Conservation (phyloP, 2,329 filamentous ascomycete species). For the Spiromastix sp. region DNA sequence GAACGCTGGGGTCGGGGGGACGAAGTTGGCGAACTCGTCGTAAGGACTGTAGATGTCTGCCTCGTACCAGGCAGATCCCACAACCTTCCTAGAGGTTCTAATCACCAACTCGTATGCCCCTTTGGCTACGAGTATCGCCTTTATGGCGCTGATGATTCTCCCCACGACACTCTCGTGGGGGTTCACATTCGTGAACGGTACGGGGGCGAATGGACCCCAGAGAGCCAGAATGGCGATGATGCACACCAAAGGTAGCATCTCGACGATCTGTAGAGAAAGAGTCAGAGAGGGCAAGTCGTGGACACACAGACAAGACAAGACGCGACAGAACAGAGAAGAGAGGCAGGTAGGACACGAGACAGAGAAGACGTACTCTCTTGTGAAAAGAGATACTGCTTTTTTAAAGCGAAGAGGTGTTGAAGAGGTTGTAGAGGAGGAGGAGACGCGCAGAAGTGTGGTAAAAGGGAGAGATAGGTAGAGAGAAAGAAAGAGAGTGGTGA, state of each 20-base stretch:
- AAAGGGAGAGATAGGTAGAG: slow-evolving; percentile 5
- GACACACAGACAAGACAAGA: background rate
- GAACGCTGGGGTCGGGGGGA: background rate
- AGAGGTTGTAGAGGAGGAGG: background rate
- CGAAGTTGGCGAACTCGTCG: background rate
- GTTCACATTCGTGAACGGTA: slow-evolving; percentile 13
- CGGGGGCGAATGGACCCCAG: slow-evolving; percentile 16
- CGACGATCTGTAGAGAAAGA: slow-evolving; percentile 1
- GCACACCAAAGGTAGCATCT: slow-evolving; percentile 16
- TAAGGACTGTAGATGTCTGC: background rate
- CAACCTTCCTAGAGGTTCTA: slow-evolving; percentile 2
- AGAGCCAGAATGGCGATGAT: slow-evolving; percentile 15
- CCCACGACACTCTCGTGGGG: slow-evolving; percentile 13
- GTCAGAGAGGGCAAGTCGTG: too few species aligned
- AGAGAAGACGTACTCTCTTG: too few species aligned
- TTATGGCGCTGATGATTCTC: slow-evolving; percentile 11
- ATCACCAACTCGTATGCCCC: slow-evolving; percentile 12
- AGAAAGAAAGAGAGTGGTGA: slow-evolving; percentile 4
- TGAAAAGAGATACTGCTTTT: too few species aligned
- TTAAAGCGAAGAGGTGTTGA: slow-evolving; percentile 5
- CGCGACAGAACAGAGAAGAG: background rate
- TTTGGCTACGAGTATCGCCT: slow-evolving; percentile 10
- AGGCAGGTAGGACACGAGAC: too few species aligned
- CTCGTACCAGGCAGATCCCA: slow-evolving; percentile 4
- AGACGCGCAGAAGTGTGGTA: slow-evolving; percentile 3